Conservation (phyloP, 768 basidiomycete species). For the Exsudoporus frostii region DNA sequence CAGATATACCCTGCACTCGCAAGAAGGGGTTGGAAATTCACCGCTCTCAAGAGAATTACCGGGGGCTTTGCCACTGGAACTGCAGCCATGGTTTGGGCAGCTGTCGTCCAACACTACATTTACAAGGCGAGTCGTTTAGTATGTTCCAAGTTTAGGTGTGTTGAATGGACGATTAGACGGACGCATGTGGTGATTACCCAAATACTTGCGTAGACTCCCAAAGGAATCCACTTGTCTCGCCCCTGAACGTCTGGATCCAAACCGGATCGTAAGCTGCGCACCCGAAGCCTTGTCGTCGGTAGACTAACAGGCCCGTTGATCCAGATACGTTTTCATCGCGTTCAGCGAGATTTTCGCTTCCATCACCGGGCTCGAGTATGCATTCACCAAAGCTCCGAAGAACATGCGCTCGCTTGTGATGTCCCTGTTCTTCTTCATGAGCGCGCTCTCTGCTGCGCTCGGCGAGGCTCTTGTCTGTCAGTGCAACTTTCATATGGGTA, state of each 20-base stretch:
- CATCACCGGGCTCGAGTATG: constrained; percentile 83
- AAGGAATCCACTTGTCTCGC: constrained; percentile 55
- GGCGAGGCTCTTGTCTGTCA: constrained; percentile 70
- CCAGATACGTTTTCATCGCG: constrained; percentile 62
- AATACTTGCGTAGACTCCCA: constrained; percentile 45
- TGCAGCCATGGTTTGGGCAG: constrained; percentile 68
- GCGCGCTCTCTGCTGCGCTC: constrained; percentile 57
- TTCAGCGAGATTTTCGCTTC: constrained; percentile 73
- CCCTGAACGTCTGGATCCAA: constrained; percentile 78
- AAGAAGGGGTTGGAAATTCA: constrained; percentile 52
- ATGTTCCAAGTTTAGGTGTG: neutral
- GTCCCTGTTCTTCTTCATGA: constrained; percentile 60
- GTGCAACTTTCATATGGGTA: constrained; percentile 14
- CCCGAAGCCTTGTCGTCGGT: neutral
- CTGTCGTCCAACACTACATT: constrained; percentile 68
- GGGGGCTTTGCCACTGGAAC: constrained; percentile 55
- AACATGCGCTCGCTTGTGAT: constrained; percentile 88
- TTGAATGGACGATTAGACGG: constrained; percentile 29
- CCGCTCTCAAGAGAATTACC: constrained; percentile 55
- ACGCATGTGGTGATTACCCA: constrained; percentile 47
- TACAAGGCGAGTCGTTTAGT: constrained; percentile 43
- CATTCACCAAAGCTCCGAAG: constrained; percentile 87
- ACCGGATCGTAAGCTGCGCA: constrained; percentile 51
- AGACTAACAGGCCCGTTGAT: neutral
- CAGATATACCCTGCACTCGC: constrained; percentile 58